Base-by-base conservation (phyloP, 2,329 filamentous ascomycete genomes). In the Colletotrichum phormii region DNA sequence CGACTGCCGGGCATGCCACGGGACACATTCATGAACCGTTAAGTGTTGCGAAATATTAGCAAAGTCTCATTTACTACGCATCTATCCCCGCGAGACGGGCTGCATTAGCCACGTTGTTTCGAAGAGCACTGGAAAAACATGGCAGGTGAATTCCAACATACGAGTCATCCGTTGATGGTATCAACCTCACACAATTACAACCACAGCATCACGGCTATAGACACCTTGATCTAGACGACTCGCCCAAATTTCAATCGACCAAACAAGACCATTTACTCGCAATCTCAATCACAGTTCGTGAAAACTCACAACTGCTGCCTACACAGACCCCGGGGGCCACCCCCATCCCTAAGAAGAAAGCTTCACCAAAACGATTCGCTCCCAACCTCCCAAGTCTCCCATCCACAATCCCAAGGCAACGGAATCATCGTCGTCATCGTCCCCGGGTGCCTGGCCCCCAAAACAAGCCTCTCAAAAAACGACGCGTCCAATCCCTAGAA, bases 331-430 rank as follows among this genome's bases (percentile, higher is more conserved):
- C 3, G 18, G 5, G 15, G 9, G 13, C 9, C 13, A 3, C 4
- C 3, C 3, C 2, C 51, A n/a, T 5, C 24, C 26, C n/a, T 5
- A 18, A 54, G 9, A 15, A 13, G 13, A 53, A 37, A 33, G 46
- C 46, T 15, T 33, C 61, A 31, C 31, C n/a, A 3, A 15, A 64
- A 53, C 61, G 31, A 54, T 54, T 64, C 61, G 61, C 46, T 37
- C 31, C 1, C n/a, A 26, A 53, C 8, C 29, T 18, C 4, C n/a
- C 29, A 4, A 35, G 18, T 0, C 6, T 1, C 1, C 42, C 42
- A 49, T 22, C 18, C 42, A 49, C 61, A 12, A 33, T 54, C n/a
- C 46, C 46, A 18, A 33, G 4, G 31, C 31, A 13, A 2, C 49
- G 31, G 31, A 11, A 5, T 53, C 61, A 37, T 11, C 29, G n/a